Percentiles rank a stretch among this genome's conserved stretches.
Conservation (phyloP, 257 asterid species). For the Leonotis leonurus region DNA sequence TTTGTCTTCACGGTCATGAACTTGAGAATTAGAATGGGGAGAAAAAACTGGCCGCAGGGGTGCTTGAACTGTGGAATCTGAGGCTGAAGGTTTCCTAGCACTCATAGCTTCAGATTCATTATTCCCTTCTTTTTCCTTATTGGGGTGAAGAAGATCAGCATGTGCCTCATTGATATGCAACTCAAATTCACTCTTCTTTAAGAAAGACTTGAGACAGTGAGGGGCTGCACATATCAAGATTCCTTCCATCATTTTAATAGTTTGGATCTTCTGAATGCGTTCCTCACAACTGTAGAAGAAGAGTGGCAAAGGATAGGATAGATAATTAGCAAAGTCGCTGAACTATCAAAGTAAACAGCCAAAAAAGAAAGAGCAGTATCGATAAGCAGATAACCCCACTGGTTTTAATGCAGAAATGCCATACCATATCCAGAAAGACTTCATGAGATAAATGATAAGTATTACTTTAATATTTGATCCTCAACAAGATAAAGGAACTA, state of each 20-base stretch:
- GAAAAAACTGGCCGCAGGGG: conserved; percentile 59
- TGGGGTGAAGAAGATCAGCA: conserved; percentile 52
- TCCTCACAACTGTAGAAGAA: conserved; percentile 66
- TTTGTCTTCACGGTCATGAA: conserved; percentile 50
- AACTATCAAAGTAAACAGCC: no score
- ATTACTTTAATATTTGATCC: neutral
- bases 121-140: conserved; percentile 52
- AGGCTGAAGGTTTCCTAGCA: conserved; percentile 66
- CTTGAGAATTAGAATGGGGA: conserved; percentile 56
- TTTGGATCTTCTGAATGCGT: conserved; percentile 92
- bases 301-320: conserved; percentile 1
- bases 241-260: conserved; percentile 93
- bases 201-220: conserved; percentile 85
- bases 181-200: conserved; percentile 70
- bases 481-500: neutral
- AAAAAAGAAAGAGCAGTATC: no score
- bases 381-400: no score
- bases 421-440: neutral
- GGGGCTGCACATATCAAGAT: conserved; percentile 88
- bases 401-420: neutral
- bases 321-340: neutral
- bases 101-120: conserved; percentile 58
- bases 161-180: conserved; percentile 58
- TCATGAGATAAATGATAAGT: neutral
- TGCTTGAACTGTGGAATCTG: conserved; percentile 89